Conservation (phyloP, 2,329 filamentous ascomycete genomes). For the Aspergillus sp. region DNA sequence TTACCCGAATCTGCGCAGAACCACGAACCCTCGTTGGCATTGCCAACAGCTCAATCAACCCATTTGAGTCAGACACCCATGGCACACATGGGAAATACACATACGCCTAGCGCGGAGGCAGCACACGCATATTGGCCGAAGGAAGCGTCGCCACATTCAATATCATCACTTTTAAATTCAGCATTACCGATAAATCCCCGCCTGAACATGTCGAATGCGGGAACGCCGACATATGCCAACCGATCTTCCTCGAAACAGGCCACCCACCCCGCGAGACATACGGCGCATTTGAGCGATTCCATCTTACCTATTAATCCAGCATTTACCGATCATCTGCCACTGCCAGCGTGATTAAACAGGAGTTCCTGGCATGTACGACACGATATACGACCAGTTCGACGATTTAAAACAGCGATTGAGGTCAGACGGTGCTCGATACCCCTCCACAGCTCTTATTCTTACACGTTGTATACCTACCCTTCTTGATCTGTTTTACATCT, state of each 20-base stretch:
- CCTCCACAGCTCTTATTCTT: slow-evolving; percentile 16
- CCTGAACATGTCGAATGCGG: slow-evolving; percentile 5
- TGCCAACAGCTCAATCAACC: slow-evolving; percentile 8
- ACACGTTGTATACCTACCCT: slow-evolving; percentile 14
- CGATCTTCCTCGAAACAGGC: slow-evolving; percentile 6
- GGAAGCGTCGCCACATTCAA: slow-evolving; percentile 6
- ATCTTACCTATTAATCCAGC: slow-evolving; percentile 22
- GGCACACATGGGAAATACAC: slow-evolving; percentile 8
- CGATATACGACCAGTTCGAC: not conserved
- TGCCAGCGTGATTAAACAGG: slow-evolving; percentile 8
- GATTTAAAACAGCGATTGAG: slow-evolving; percentile 1
- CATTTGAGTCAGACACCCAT: slow-evolving; percentile 5
- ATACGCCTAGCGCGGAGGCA: slow-evolving; percentile 3
- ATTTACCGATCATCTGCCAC: slow-evolving; percentile 10
- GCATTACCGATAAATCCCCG: slow-evolving; percentile 26
- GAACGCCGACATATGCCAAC: slow-evolving; percentile 2
- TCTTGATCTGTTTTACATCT: slow-evolving; percentile 7
- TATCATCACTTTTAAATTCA: slow-evolving; percentile 20
- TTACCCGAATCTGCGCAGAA: slow-evolving; percentile 5
- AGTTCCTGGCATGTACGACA: not conserved
- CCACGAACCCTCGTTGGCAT: slow-evolving; percentile 8
- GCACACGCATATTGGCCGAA: slow-evolving; percentile 6
- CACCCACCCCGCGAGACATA: slow-evolving; percentile 6
- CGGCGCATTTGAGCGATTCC: slow-evolving; percentile 14
- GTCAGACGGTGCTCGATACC: slow-evolving; percentile 16